Evolutionary conservation across 345 rosid genomes (phyloP), one percentile per base, ranked within the genome.

Genomic region (Hibiscus mutabilis): DNA sequence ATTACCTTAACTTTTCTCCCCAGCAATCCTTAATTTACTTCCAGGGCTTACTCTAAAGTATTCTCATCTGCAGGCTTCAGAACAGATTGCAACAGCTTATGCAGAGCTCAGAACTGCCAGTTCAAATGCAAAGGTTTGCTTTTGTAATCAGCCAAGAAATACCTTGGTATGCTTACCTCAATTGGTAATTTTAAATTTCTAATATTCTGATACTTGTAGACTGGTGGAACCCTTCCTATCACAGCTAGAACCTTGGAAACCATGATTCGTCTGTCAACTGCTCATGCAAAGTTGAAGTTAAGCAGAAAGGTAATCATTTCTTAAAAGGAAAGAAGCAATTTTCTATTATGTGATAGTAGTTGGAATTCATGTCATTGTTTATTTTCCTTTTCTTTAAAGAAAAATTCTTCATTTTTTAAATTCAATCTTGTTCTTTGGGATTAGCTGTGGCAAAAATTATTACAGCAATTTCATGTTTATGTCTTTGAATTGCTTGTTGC

Each of bases 171-270:
- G 12, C 51, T 56, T 69, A 15, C 56, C 66, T 11, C 21, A 40
- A 1, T 73, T 73, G 11, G 15, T 47, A 16, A 52, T 14, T 70
- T 27, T 37, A 37, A 37, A 6, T 37, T 53, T 8, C 22, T 79
- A 46, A 76, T 35, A 33, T 78, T 60, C 61, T 66, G 73, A 64
- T 22, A 78, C 77, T 69, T 79, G 83, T 69, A 95, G 99, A 92
- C 96, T 60, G 98, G 99, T 42, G 99, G 99, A 82, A 92, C 98
- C 3, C 98, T 95, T 79, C 98, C 98, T 10, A 92, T 95, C 56
- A 95, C 99, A 55, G 97, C 99, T 29, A 89, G 99, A 84, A 95
- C 99, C 57, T 78, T 95, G 73, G 99, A 95, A 84, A 95, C 99
- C 77, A 90, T 95, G 21, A 95, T 95, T 24, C 98, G 99, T 66